phyloP scores from a whole-genome alignment of 2,329 filamentous ascomycete species.

The Hypocreales sp. region DNA sequence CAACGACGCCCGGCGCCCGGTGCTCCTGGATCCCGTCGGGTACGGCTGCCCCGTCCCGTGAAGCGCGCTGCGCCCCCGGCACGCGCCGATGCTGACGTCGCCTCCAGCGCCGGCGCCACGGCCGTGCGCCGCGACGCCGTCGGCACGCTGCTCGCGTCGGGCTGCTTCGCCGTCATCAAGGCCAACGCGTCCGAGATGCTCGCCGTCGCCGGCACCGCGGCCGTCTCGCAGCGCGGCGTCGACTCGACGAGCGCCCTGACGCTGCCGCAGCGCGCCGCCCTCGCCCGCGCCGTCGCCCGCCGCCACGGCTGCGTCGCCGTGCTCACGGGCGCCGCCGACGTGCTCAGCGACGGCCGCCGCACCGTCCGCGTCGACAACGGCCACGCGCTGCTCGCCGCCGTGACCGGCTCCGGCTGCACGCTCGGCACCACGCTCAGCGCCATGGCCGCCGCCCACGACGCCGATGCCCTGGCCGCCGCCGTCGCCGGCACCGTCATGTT shows the following conservation, averaged over 20 bases:
- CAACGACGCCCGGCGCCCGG: conserved; percentile 58
- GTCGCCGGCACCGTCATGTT: conserved; percentile 63
- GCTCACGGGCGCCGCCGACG: conserved; percentile 68
- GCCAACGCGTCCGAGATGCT: conserved; percentile 84
- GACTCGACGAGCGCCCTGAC: conserved; percentile 53
- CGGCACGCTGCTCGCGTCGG: conserved; percentile 51
- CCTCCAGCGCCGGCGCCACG: conserved; percentile 57
- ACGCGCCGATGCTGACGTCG: no score
- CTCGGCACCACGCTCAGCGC: conserved; percentile 71
- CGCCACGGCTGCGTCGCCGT: conserved; percentile 61
- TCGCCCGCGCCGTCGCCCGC: conserved; percentile 52
- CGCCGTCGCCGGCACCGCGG: conserved; percentile 44
- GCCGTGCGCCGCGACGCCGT: conserved; percentile 55
- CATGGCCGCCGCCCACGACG: conserved; percentile 46
- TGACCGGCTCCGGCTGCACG: conserved; percentile 75
- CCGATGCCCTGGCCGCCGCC: conserved; percentile 56
- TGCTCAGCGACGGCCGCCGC: conserved; percentile 57
- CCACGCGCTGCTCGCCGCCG: conserved; percentile 49
- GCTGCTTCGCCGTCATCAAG: conserved; percentile 80
- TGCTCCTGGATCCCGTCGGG: conserved; percentile 84
- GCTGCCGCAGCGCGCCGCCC: conserved; percentile 32
- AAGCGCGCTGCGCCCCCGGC: no score
- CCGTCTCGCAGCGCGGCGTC: conserved; percentile 56
- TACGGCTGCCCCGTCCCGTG: no score
- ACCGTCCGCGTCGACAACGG: conserved; percentile 63